phyloP scores from a whole-genome alignment of 495 filamentous ascomycete genomes.

The Trichoderma virens region DNA sequence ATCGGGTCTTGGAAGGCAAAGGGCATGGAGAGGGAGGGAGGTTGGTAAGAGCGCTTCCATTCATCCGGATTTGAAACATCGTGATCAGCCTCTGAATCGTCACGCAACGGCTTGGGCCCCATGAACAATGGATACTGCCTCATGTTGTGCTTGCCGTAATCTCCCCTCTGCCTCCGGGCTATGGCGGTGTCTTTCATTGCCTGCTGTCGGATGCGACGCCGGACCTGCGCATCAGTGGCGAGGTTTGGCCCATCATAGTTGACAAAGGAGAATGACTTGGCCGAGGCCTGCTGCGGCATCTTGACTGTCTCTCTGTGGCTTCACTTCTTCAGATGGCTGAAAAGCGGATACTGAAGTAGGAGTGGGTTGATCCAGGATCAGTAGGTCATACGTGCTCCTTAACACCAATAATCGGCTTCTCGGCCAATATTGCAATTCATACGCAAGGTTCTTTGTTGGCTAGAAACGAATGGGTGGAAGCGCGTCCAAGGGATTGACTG shows the following conservation, averaged over 20 bases:
- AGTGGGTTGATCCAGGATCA: neutral
- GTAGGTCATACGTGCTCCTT: neutral
- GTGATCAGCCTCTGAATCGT: neutral
- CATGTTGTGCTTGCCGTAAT: slow-evolving; percentile 25
- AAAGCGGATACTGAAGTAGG: neutral
- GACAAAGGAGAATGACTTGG: slow-evolving; percentile 19
- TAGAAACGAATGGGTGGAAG: neutral
- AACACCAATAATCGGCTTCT: neutral
- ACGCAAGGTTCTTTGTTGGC: neutral
- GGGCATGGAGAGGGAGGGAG: neutral
- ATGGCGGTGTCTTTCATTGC: slow-evolving; percentile 30
- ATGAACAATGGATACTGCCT: slow-evolving; percentile 23
- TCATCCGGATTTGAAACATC: neutral
- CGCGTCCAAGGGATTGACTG: neutral
- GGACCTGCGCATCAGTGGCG: slow-evolving; percentile 19
- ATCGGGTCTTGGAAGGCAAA: neutral
- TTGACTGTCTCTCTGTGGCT: neutral
- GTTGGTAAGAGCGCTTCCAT: neutral
- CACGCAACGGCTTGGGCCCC: neutral
- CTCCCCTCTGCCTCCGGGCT: slow-evolving; percentile 19
- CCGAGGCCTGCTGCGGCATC: neutral
- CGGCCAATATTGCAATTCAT: neutral
- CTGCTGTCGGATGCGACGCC: slow-evolving; percentile 27
- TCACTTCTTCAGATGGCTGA: neutral
- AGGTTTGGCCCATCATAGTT: slow-evolving; percentile 20